phyloP scores from a whole-genome alignment of 805 yeast species.

The Saccharomycopsis lassenensis region DNA sequence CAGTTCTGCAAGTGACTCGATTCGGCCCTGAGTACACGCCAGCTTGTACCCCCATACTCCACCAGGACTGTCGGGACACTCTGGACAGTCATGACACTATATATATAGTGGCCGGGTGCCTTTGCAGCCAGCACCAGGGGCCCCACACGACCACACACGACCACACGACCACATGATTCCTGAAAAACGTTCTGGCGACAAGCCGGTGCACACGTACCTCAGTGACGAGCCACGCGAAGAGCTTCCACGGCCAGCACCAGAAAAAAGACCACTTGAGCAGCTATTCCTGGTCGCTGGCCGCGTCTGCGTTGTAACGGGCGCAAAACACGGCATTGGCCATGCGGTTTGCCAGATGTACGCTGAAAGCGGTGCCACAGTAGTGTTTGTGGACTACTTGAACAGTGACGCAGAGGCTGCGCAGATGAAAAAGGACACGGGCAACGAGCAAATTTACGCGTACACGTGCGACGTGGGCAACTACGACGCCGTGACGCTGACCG shows the following conservation, averaged over 20 bases:
- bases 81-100: no score
- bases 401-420: constrained; percentile 51
- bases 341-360: constrained; percentile 74
- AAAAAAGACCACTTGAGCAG: constrained; percentile 45
- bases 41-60: no score
- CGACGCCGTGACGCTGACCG: constrained; percentile 37
- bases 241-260: constrained; percentile 16
- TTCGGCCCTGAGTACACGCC: no score
- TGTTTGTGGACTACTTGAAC: constrained; percentile 51
- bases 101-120: no score
- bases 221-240: constrained; percentile 7
- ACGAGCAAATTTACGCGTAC: constrained; percentile 52
- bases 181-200: constrained; percentile 3
- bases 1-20: no score
- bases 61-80: no score
- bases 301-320: constrained; percentile 74
- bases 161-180: constrained; percentile 2
- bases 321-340: constrained; percentile 74
- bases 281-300: constrained; percentile 70
- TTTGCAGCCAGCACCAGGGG: no score
- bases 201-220: constrained; percentile 7
- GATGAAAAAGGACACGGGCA: constrained; percentile 41
- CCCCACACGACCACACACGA: no score
- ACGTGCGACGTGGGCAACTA: constrained; percentile 43
- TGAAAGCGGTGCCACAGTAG: constrained; percentile 79